Evolutionary conservation across 1,139 yeast genomes (phyloP).

Genomic region (Scheffersomyces illinoinensis): DNA sequence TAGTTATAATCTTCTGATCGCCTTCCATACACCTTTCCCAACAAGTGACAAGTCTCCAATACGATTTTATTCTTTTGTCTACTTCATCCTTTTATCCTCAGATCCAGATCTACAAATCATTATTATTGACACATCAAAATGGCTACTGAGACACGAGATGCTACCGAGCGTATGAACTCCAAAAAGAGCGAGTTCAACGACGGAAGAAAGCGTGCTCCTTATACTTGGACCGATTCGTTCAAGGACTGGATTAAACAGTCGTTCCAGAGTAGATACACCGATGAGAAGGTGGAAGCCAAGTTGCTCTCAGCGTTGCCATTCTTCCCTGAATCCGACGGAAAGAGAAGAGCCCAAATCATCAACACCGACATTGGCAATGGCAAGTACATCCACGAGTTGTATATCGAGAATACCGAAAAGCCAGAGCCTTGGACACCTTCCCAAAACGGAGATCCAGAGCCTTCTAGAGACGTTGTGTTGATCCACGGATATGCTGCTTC

Average conservation of each 20-base stretch:
- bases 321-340: slow-evolving; percentile 55
- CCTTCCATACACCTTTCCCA: no score
- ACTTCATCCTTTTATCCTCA: not conserved
- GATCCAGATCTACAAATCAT: not conserved
- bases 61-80: not conserved
- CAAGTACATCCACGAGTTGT: slow-evolving; percentile 58
- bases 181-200: slow-evolving; percentile 15
- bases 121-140: not conserved
- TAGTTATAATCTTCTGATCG: not conserved
- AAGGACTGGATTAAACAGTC: slow-evolving; percentile 42
- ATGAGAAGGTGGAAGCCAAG: slow-evolving; percentile 31
- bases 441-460: slow-evolving; percentile 2
- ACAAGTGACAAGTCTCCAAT: no score
- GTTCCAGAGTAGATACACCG: slow-evolving; percentile 22
- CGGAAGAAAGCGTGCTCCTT: slow-evolving; percentile 19
- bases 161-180: not conserved
- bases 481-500: slow-evolving; percentile 53
- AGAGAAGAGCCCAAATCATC: slow-evolving; percentile 46
- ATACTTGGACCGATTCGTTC: slow-evolving; percentile 33
- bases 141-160: not conserved
- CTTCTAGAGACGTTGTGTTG: slow-evolving; percentile 38
- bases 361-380: slow-evolving; percentile 36
- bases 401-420: slow-evolving; percentile 35
- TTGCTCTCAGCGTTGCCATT: slow-evolving; percentile 54
- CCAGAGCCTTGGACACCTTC: slow-evolving; percentile 9